These are phyloP conservation scores for Streptanthus diversifolius DNA, from an alignment of 345 rosid genomes.

Conservation along the genomic window DNA sequence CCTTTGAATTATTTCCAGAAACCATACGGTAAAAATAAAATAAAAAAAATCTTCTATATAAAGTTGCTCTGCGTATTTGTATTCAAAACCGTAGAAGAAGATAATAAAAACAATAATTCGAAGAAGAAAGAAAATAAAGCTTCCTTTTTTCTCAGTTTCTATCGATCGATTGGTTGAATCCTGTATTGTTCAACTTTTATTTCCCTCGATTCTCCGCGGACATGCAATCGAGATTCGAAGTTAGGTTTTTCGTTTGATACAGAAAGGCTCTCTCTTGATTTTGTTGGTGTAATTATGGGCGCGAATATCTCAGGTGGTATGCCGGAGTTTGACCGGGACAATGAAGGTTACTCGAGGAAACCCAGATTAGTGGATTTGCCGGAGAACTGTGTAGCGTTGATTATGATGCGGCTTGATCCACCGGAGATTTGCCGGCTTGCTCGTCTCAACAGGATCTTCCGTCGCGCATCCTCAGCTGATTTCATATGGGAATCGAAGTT, in stretches of 20 bases:
- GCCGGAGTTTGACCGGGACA: conserved; percentile 33
- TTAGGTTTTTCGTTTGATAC: not conserved
- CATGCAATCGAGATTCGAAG: not conserved
- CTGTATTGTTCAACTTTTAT: not conserved
- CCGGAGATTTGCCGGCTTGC: conserved; percentile 57
- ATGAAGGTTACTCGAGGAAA: conserved; percentile 22
- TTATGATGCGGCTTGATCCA: conserved; percentile 49
- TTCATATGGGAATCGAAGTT: conserved; percentile 62
- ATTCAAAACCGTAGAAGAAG: conserved; percentile 6
- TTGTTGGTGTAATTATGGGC: conserved; percentile 36
- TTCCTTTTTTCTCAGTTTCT: not conserved
- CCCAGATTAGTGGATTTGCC: conserved; percentile 54
- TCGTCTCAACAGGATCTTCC: conserved; percentile 46
- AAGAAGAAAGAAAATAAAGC: not conserved
- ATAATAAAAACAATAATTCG: not conserved
- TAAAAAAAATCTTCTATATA: not conserved
- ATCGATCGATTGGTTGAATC: not conserved
- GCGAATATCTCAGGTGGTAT: conserved; percentile 39
- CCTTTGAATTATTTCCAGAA: conserved; percentile 3
- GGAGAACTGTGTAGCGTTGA: conserved; percentile 57
- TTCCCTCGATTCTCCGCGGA: conserved; percentile 19
- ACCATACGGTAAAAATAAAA: not conserved
- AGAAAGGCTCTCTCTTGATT: not conserved
- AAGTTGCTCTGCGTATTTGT: conserved; percentile 12
- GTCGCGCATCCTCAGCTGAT: conserved; percentile 58